Percentiles rank a stretch among this genome's conserved stretches.
Evolutionary conservation across 2,329 filamentous ascomycete genomes (phyloP).

Genomic region (Kalmusia sp.): DNA sequence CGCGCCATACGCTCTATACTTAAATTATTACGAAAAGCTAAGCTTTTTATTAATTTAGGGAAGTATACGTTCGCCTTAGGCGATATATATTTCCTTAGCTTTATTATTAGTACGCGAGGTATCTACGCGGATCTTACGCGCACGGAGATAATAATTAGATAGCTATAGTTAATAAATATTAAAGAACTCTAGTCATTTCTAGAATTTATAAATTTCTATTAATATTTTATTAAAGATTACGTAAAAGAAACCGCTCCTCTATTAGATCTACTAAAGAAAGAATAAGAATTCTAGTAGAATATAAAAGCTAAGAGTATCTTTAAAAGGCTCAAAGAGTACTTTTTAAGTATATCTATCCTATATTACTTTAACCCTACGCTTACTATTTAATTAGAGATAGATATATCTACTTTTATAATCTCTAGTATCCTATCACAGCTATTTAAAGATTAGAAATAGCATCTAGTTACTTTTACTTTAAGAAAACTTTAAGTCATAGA

Average conservation of each 20-base stretch:
- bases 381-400: not conserved
- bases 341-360: not conserved
- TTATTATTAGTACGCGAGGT: not conserved
- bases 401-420: not conserved
- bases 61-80: not conserved
- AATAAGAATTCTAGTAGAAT: not conserved
- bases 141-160: not conserved
- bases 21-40: too few relatives aligned
- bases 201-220: not conserved
- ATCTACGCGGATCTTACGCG: not conserved
- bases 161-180: not conserved
- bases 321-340: not conserved
- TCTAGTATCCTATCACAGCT: not conserved
- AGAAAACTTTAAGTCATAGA: not conserved
- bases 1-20: too few relatives aligned
- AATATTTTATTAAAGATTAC: not conserved
- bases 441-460: not conserved
- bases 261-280: not conserved
- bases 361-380: not conserved
- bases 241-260: too few relatives aligned
- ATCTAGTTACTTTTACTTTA: constrained; percentile 3
- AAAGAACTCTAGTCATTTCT: not conserved
- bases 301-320: not conserved
- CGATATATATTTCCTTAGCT: not conserved
- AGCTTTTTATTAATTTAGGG: not conserved